Base-by-base conservation (phyloP, 148 eudicot species). In the Vaccinium vitisidaea region DNA sequence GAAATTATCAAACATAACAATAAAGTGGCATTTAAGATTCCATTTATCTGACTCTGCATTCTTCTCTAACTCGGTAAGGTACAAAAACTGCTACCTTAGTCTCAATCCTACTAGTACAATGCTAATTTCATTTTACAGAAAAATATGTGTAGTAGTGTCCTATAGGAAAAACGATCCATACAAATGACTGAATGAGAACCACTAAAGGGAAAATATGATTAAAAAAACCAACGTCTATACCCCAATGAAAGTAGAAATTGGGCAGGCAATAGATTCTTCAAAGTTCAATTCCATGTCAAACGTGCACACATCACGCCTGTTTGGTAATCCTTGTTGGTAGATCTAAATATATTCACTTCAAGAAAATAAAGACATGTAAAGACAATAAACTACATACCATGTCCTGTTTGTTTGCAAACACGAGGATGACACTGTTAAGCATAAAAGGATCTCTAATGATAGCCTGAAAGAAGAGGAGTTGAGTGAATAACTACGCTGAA, bases 341-440 rank as follows among this genome's bases (percentile, higher is more conserved):
- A 36, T 39, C 48, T 39, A 6, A 32, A 8, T 18, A 18, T 8
- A 36, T 39, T 36, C 81, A 73, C 56, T 53, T 18, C 48, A 6
- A 63, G 10, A 63, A 63, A 8, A 61, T 21, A 61, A 3, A 54
- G 59, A 43, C 23, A 52, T 50, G 15, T 56, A 15, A 69, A 55
- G 11, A 75, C 21, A 75, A 14, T n/a, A 69, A 27, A 27, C 39
- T 69, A 25, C 94, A 81, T 93, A 97, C 99, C 99, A 97, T 87
- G 90, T 97, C 99, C 87, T 95, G 99, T 85, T 97, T 97, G 89
- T 97, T 97, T 75, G 99, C 99, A 84, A 97, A 97, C 88, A 97
- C 99, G 89, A 97, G 89, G 85, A 97, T 97, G 79, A 95, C 94
- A 85, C 96, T 93, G 81, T 97, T 95, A 46, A 93, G 98, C 99